A percentile compares a stretch with the other conserved stretches of the same genome.
Evolutionary conservation across 768 basidiomycete species (phyloP).

Genomic region (Bullera alba): DNA sequence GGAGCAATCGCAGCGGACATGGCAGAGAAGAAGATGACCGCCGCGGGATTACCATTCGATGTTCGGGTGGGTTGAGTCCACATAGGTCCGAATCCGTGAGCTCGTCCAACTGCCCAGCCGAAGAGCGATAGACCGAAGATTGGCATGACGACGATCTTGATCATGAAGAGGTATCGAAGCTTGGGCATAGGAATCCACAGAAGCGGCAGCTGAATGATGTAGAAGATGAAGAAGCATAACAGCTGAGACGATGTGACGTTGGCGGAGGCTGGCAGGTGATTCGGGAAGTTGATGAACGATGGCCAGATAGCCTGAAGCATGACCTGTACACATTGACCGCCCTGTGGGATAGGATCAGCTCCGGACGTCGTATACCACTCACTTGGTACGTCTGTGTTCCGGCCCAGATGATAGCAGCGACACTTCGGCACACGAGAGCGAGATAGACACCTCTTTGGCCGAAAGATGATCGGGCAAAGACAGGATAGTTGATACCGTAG

Average conservation of each 20-base stretch:
- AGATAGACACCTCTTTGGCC: conserved; percentile 23
- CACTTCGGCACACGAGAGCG: conserved; percentile 11
- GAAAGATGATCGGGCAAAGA: conserved; percentile 18
- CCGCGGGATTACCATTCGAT: conserved; percentile 1
- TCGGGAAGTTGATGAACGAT: conserved; percentile 10
- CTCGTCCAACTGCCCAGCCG: conserved; percentile 4
- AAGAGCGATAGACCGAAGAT: conserved; percentile 6
- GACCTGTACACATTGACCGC: conserved; percentile 13
- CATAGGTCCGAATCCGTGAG: conserved; percentile 5
- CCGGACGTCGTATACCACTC: too few species aligned
- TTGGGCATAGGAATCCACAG: conserved; percentile 8
- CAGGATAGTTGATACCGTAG: conserved; percentile 23
- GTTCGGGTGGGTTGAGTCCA: conserved; percentile 1
- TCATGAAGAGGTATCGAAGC: conserved; percentile 10
- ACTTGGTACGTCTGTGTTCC: conserved; percentile 13
- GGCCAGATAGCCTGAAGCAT: conserved; percentile 19
- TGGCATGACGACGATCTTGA: conserved; percentile 6
- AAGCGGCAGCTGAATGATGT: conserved; percentile 7
- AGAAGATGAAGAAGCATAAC: conserved; percentile 13
- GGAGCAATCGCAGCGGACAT: conserved; percentile 7
- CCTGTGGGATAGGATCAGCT: too few species aligned
- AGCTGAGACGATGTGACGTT: conserved; percentile 8
- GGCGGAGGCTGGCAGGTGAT: conserved; percentile 6
- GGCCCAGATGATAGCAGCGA: conserved; percentile 13
- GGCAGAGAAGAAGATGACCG: conserved; percentile 7